Evolutionary conservation across 768 basidiomycete genomes (phyloP).

Genomic region (Psilocybe azurescens): DNA sequence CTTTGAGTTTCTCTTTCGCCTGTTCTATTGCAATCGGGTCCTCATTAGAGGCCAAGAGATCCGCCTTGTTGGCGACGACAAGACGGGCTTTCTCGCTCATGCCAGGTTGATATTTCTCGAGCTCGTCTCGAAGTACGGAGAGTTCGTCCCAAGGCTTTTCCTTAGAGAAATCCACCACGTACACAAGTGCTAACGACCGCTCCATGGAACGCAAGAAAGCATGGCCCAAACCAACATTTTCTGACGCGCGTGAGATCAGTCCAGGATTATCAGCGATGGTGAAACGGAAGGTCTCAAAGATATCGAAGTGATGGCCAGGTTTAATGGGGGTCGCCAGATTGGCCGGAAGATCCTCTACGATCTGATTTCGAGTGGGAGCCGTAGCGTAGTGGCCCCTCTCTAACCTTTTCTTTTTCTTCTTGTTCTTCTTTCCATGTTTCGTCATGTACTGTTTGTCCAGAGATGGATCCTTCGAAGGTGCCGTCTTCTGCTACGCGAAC

Average conservation of each 20-base stretch:
- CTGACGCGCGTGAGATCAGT: conserved; percentile 81
- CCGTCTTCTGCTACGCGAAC: conserved; percentile 85
- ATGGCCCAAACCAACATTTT: conserved; percentile 92
- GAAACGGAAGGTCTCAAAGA: conserved; percentile 83
- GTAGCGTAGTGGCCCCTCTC: conserved; percentile 57
- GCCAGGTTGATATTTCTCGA: conserved; percentile 81
- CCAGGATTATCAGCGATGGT: conserved; percentile 98
- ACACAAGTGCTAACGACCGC: conserved; percentile 86
- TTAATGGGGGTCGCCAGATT: conserved; percentile 17
- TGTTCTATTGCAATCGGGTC: conserved; percentile 52
- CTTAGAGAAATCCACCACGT: conserved; percentile 87
- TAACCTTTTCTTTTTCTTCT: conserved; percentile 48
- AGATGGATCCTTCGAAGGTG: conserved; percentile 66
- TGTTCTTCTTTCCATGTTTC: conserved; percentile 67
- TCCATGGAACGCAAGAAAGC: conserved; percentile 94
- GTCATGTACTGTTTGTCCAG: conserved; percentile 58
- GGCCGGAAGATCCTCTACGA: conserved; percentile 24
- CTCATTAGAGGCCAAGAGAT: conserved; percentile 67
- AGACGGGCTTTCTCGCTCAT: conserved; percentile 79
- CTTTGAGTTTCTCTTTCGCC: conserved; percentile 60
- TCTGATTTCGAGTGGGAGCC: conserved; percentile 56
- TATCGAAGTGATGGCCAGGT: conserved; percentile 57
- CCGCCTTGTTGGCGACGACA: conserved; percentile 96
- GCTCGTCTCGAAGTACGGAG: conserved; percentile 72
- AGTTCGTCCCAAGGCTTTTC: conserved; percentile 83